Evolutionary conservation across 306 rosid species (phyloP).

Genomic region (Argentina anserina): DNA sequence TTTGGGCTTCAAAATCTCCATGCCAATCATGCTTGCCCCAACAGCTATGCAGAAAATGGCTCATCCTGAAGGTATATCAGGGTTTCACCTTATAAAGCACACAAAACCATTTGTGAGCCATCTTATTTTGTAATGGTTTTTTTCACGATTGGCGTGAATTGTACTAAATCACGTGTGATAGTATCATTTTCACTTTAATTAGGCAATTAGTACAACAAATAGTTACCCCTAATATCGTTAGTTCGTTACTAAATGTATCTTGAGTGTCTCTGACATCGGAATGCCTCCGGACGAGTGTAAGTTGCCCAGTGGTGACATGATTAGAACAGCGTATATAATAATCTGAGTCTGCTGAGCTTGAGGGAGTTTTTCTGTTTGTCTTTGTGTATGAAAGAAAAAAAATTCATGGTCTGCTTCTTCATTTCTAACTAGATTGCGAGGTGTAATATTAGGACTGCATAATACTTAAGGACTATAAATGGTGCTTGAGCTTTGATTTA

Average conservation of each 20-base stretch:
- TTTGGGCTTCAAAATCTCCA: constrained; percentile 76
- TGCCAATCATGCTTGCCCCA: constrained; percentile 96
- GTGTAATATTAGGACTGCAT: too few relatives aligned
- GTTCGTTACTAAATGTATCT: not conserved
- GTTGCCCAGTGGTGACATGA: not conserved
- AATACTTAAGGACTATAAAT: too few relatives aligned
- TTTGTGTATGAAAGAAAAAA: not conserved
- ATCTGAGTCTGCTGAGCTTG: too few relatives aligned
- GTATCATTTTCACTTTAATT: not conserved
- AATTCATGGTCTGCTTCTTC: not conserved
- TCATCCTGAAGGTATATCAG: constrained; percentile 65
- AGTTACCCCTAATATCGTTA: not conserved
- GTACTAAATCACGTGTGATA: not conserved
- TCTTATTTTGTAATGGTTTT: not conserved
- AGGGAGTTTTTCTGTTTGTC: too few relatives aligned
- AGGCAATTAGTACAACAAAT: not conserved
- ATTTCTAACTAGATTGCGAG: not conserved
- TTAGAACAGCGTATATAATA: not conserved
- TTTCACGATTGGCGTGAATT: not conserved
- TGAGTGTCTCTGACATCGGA: not conserved
- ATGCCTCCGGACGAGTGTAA: not conserved
- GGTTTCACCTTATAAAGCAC: constrained; percentile 15
- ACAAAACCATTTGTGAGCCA: not conserved
- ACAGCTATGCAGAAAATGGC: constrained; percentile 92
- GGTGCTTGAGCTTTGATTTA: not conserved